Base-by-base conservation (phyloP, 305 asterid genomes). In the Caryopteris hybrid region DNA sequence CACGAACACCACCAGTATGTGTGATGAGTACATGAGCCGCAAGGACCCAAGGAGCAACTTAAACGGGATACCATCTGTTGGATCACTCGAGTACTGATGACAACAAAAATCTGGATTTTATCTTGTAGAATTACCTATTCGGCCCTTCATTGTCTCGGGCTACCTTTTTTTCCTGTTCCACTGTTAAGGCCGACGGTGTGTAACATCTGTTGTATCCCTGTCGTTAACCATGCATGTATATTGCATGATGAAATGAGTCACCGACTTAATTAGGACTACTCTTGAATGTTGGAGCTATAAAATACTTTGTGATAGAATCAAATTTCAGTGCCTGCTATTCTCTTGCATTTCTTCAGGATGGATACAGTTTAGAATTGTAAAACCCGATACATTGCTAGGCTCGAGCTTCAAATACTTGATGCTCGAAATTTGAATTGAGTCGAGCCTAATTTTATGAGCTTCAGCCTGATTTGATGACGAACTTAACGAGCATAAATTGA, bases 61-160 rank as follows among this genome's bases (percentile, higher is more conserved):
- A 56, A 88, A 72, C 16, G 88, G 94, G 70, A 81, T 88, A 73
- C 82, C 94, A 12, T 76, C 95, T 0, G 88, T 83, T 27, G 94
- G 90, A 47, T 77, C 92, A 18, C 88, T 91, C 5, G 85, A 86
- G 75, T 88, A 73, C 82, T 88, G 80, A 84, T 43, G 51, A 11
- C 54, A 66, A 64, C 65, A 14, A 38, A 43, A 29, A 56, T 22
- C 74, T 31, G 36, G 29, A 25, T 70, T 76, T 69, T 61, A 57
- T 76, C 66, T 33, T 74, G 86, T 85, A 72, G 11, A 53, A 56
- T 61, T 62, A 73, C 69, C 64, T 69, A 68, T 67, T 33, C 76
- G 78, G 72, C 78, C 80, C 66, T 67, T 46, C 51, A 67, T 55
- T 38, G 29, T 59, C 47, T 36, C 45, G 5, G 74, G 76, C 66